Conservation (phyloP, 345 rosid species). For the Euclidium syriacum region DNA sequence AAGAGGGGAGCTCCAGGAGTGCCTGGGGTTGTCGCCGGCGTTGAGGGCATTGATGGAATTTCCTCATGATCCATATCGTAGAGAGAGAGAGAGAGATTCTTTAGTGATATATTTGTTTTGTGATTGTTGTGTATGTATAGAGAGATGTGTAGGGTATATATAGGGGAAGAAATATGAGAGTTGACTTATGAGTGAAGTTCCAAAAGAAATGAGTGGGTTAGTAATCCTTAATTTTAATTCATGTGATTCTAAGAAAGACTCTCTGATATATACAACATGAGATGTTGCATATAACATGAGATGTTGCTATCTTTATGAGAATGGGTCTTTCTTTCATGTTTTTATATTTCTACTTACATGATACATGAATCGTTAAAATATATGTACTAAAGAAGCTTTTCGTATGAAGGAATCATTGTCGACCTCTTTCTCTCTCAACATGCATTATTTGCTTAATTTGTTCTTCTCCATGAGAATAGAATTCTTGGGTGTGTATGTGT, state of each 20-base stretch:
- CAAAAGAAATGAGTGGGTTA: constrained; percentile 23
- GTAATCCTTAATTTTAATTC: constrained; percentile 5
- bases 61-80: constrained; percentile 49
- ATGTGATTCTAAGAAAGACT: constrained; percentile 1
- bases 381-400: constrained; percentile 27
- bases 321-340: not conserved
- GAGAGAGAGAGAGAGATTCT: constrained; percentile 6
- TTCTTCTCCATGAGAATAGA: constrained; percentile 16
- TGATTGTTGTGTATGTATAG: constrained; percentile 8
- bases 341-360: constrained; percentile 12
- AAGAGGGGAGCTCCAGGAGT: constrained; percentile 59
- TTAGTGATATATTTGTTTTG: constrained; percentile 1
- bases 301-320: constrained; percentile 16
- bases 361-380: constrained; percentile 21
- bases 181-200: constrained; percentile 29
- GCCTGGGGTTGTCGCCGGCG: constrained; percentile 69
- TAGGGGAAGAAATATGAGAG: constrained; percentile 26
- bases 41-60: constrained; percentile 59
- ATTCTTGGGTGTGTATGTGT: constrained; percentile 12
- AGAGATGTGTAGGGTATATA: constrained; percentile 33
- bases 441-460: constrained; percentile 16
- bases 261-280: constrained; percentile 15
- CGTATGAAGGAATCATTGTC: constrained; percentile 18
- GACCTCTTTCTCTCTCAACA: constrained; percentile 13
- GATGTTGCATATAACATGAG: constrained; percentile 23